A percentile compares a stretch with the other conserved stretches of the same genome.
Evolutionary conservation across 108 stramenopile species (phyloP).

Genomic region (Skeletonema potamos): DNA sequence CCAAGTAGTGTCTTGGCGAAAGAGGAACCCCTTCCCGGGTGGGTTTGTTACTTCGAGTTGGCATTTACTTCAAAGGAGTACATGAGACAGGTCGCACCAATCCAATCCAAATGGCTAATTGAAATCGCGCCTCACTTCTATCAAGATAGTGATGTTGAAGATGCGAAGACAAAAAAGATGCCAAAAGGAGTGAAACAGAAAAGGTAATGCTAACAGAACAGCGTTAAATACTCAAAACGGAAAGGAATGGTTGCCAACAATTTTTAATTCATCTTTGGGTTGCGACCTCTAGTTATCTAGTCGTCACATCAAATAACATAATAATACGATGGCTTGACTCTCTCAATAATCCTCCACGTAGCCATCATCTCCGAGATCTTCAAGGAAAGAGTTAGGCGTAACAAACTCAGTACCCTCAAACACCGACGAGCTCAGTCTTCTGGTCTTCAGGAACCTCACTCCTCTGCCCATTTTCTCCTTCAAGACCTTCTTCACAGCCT

Average conservation of each 20-base stretch:
- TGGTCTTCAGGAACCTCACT: neutral
- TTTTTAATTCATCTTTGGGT: neutral
- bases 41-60: slow-evolving; percentile 96
- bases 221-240: no score
- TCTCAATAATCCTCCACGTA: neutral
- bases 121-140: slow-evolving; percentile 99
- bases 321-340: neutral
- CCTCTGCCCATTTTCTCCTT: neutral
- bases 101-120: slow-evolving; percentile 93
- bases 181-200: slow-evolving; percentile 48
- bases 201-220: neutral
- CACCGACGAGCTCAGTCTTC: neutral
- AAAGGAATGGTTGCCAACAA: neutral
- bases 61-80: slow-evolving; percentile 98
- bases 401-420: neutral
- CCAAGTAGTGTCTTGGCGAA: slow-evolving; percentile 93
- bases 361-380: neutral
- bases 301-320: no score
- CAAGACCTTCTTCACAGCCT: neutral
- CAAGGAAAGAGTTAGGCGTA: neutral
- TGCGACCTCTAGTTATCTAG: no score
- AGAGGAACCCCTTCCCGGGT: slow-evolving; percentile 89
- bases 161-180: slow-evolving; percentile 88
- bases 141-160: slow-evolving; percentile 89
- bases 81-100: slow-evolving; percentile 96